Conservation (phyloP, 1,284 basidiomycete genomes). For the Ceratobasidium sp. region DNA sequence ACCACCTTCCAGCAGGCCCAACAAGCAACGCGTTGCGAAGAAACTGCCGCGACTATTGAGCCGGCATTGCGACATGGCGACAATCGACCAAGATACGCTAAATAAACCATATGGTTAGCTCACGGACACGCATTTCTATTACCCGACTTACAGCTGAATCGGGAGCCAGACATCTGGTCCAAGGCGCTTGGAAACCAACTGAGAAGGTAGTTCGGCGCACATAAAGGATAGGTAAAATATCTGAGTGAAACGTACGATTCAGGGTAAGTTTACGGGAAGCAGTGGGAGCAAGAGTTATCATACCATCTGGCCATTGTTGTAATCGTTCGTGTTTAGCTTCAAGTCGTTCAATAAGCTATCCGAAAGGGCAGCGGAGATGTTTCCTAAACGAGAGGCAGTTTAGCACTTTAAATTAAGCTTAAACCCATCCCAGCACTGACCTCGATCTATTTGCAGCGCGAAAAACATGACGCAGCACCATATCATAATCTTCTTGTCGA, state of each 20-base stretch:
- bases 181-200: conserved; percentile 72
- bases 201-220: conserved; percentile 70
- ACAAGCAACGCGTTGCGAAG: conserved; percentile 43
- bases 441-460: conserved; percentile 47
- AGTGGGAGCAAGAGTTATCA: conserved; percentile 43
- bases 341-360: conserved; percentile 72
- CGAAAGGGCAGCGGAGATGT: conserved; percentile 69
- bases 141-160: conserved; percentile 44
- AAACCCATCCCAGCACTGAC: neutral
- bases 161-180: conserved; percentile 78
- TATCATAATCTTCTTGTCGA: conserved; percentile 68
- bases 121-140: neutral
- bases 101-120: conserved; percentile 33
- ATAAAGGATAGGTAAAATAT: conserved; percentile 65
- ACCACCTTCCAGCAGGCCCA: conserved; percentile 64
- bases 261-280: neutral
- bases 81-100: conserved; percentile 52
- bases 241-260: conserved; percentile 52
- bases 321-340: conserved; percentile 64
- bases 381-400: conserved; percentile 45
- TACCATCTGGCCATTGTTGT: conserved; percentile 63
- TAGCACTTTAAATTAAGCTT: conserved; percentile 36
- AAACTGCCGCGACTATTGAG: conserved; percentile 55
- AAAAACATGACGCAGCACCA: conserved; percentile 73
- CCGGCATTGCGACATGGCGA: conserved; percentile 68